Evolutionary conservation across 1,284 basidiomycete genomes (phyloP).

Genomic region (Sphagnurus paluster): DNA sequence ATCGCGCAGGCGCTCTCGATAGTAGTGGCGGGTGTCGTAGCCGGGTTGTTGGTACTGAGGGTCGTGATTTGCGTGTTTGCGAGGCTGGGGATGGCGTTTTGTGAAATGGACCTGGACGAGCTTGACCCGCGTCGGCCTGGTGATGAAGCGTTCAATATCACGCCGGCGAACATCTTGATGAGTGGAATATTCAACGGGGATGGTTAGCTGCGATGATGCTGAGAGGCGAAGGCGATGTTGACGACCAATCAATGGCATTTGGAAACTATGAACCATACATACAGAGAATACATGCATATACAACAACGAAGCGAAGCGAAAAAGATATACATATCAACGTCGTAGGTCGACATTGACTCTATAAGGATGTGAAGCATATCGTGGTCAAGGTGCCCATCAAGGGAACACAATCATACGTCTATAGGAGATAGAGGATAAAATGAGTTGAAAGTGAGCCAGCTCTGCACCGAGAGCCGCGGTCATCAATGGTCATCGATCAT

Average conservation of each 20-base stretch:
- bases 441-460: slow-evolving; percentile 11
- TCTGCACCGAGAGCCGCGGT: slow-evolving; percentile 4
- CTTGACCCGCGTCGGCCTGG: neutral
- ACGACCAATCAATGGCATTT: too few relatives aligned
- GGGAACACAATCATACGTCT: too few relatives aligned
- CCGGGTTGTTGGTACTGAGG: slow-evolving; percentile 3
- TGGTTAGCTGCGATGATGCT: too few relatives aligned
- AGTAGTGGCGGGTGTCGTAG: neutral
- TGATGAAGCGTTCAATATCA: slow-evolving; percentile 7
- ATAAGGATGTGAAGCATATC: too few relatives aligned
- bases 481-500: slow-evolving; percentile 8
- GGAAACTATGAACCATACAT: too few relatives aligned
- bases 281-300: too few relatives aligned
- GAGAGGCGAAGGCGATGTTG: too few relatives aligned
- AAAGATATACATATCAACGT: too few relatives aligned
- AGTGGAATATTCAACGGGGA: slow-evolving; percentile 1
- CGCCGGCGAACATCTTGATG: slow-evolving; percentile 5
- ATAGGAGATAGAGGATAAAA: too few relatives aligned
- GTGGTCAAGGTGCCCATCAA: too few relatives aligned
- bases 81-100: slow-evolving; percentile 10
- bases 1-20: neutral
- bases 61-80: slow-evolving; percentile 9
- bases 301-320: too few relatives aligned
- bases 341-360: too few relatives aligned
- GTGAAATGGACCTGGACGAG: slow-evolving; percentile 13